Conservation (phyloP, 306 rosid species). For the Ormosia emarginata region DNA sequence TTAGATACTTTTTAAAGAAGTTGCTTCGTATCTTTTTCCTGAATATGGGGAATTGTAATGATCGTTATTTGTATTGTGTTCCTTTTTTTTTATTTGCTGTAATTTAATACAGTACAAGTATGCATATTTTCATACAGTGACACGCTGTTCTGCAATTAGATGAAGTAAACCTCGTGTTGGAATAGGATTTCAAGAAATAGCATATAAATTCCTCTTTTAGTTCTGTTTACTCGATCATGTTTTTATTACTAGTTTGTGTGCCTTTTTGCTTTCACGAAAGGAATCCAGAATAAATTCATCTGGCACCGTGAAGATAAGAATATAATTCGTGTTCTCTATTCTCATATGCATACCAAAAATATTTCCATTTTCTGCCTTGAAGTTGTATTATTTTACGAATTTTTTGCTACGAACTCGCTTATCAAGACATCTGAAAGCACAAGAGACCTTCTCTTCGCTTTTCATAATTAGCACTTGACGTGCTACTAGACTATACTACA, state of each 20-base stretch:
- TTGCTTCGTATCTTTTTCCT: background rate
- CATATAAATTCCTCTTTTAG: background rate
- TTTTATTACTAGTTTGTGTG: background rate
- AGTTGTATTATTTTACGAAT: background rate
- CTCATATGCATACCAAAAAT: slow-evolving; percentile 19
- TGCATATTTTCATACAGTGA: background rate
- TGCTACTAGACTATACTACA: slow-evolving; percentile 63
- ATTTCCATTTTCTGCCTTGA: slow-evolving; percentile 8
- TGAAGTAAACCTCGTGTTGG: background rate
- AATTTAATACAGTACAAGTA: background rate
- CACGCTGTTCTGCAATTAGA: background rate
- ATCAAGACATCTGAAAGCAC: slow-evolving; percentile 8
- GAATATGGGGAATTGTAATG: background rate
- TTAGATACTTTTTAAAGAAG: background rate
- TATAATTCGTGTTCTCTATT: slow-evolving; percentile 37
- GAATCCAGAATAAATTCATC: slow-evolving; percentile 39
- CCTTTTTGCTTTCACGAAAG: slow-evolving; percentile 15
- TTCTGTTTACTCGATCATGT: background rate
- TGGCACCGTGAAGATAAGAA: slow-evolving; percentile 44
- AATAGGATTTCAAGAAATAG: background rate
- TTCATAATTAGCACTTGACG: background rate
- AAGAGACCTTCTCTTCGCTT: background rate
- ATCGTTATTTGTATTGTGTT: background rate
- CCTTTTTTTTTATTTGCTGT: background rate
- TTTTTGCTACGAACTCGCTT: slow-evolving; percentile 9